Base-by-base conservation (phyloP, 2,329 filamentous ascomycete genomes). In the Mariannaea elegans region DNA sequence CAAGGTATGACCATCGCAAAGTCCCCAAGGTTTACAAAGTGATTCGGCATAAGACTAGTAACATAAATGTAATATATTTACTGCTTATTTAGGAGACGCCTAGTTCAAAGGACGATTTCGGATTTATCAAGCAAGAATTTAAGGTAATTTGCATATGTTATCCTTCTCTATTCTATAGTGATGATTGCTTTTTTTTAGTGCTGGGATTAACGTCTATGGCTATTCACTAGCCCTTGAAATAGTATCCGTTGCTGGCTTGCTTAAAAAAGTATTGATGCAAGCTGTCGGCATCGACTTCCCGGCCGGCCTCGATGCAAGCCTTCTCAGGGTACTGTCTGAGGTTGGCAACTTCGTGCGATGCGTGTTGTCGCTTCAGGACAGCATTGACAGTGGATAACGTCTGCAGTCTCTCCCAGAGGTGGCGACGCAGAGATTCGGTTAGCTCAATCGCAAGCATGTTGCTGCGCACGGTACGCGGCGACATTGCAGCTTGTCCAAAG, bases 391-490 rank as follows among this genome's bases (percentile, higher is more conserved):
- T 94, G 31, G 91, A 90, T 59, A 92, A 93, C 84, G 95, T 97
- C 73, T 98, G 94, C 73, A 97, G 93, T 51, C 95, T 90, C 76
- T 99, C 95, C 91, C 93, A 97, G 14, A 98, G 88, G 70, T 97
- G 92, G 68, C 93, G 91, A 19, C 95, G 88, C 3, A 99, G 87
- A 19, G 93, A 97, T 75, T 97, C 93, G 2, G 94, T 97, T 54
- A 99, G 82, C 79, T 99, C 95, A 0, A 92, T 96, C 8, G 92
- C 90, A 56, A 99, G 85, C 95, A 99, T 99, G 77, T 97, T 96
- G 61, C 94, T 87, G 50, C 95, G 87, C 0, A 94, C 97, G 0
- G 94, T 97, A 58, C 93, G 88, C 4, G 95, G 95, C 5, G 95
- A 98, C 65, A 97, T 84, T 2, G 93, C 91, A 24, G 89, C 87